Base-by-base conservation (phyloP, 768 basidiomycete genomes). In the Boletus vermiculosoides region DNA sequence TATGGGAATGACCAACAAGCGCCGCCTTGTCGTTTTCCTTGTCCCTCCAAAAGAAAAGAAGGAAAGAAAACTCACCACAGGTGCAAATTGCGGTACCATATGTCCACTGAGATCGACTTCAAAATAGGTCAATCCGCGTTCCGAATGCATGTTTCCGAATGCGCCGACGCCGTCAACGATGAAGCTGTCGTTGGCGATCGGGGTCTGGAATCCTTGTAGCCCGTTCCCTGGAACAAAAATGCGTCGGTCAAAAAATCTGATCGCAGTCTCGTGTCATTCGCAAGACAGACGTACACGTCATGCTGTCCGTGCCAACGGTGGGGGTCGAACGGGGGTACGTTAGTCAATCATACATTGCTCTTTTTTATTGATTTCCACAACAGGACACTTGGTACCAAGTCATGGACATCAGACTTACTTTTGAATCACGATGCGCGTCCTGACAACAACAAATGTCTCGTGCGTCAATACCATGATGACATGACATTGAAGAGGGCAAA, bases 51-150 rank as follows among this genome's bases (percentile, higher is more conserved):
- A 13, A 7, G 23, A 23, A 25, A 20, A 31, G 25, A 25, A 31
- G n/a, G n/a, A n/a, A n/a, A n/a, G 4, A 5, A 25, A 25, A 72
- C 83, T 66, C 62, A 84, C 86, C 64, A 72, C 67, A 2, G 86
- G 86, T 18, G 84, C 80, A 67, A 82, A 88, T 71, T 85, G 83
- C 5, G 87, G 87, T 3, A 89, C 70, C 88, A 90, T 90, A 60
- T 91, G 88, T 18, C 88, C 90, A 60, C 83, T 84, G 8, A 88
- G 77, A 23, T 63, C 76, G 22, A 92, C 81, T 64, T 92, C 88
- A 31, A 78, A 74, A 59, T 84, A 90, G 0, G 87, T 84, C 61
- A 90, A 67, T 13, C 83, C 82, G 39, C 88, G 82, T 64, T 91
- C 90, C 16, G 77, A 73, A 57, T 90, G 88, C 56, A 80, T 73